Percentiles rank a stretch among this genome's conserved stretches.
These are phyloP conservation scores for Tulasnella sp. DNA, from an alignment of 768 basidiomycete genomes.

Conservation along the genomic window DNA sequence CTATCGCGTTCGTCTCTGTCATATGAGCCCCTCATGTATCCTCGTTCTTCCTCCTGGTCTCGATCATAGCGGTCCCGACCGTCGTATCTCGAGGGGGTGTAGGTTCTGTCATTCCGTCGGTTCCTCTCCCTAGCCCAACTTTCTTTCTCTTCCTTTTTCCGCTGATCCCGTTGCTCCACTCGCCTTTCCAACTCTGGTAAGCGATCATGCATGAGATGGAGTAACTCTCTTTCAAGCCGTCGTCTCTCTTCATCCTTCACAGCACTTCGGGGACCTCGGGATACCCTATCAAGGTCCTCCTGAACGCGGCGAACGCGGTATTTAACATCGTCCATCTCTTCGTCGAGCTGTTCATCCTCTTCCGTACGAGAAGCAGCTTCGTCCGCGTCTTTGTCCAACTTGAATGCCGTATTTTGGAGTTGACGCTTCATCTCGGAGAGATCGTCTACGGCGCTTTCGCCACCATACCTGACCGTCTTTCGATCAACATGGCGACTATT, in stretches of 20 bases:
- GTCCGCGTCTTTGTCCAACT: conserved; percentile 64
- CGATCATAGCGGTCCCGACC: conserved; percentile 23
- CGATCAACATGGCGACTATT: conserved; percentile 77
- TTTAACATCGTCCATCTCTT: conserved; percentile 75
- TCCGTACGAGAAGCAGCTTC: conserved; percentile 45
- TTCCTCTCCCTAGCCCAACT: conserved; percentile 73
- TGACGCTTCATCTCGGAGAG: conserved; percentile 77
- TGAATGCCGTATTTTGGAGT: conserved; percentile 61
- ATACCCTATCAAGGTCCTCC: conserved; percentile 82
- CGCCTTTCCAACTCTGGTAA: conserved; percentile 82
- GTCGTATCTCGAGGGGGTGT: conserved; percentile 41
- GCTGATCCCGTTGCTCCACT: conserved; percentile 64
- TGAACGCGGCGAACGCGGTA: conserved; percentile 76
- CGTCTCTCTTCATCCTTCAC: conserved; percentile 78
- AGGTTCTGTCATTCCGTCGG: conserved; percentile 56
- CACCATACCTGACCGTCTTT: conserved; percentile 54
- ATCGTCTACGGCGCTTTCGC: conserved; percentile 55
- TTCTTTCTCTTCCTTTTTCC: conserved; percentile 62
- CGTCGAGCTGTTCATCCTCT: conserved; percentile 84
- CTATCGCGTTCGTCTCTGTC: conserved; percentile 31
- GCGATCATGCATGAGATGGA: conserved; percentile 76
- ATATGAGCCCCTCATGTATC: conserved; percentile 21
- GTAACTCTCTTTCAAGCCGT: conserved; percentile 73
- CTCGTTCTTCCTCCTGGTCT: no score
- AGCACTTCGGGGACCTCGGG: conserved; percentile 54